Percentiles rank a stretch among this genome's conserved stretches.
phyloP scores from a whole-genome alignment of 257 asterid genomes.

The Solanum stenotomum region DNA sequence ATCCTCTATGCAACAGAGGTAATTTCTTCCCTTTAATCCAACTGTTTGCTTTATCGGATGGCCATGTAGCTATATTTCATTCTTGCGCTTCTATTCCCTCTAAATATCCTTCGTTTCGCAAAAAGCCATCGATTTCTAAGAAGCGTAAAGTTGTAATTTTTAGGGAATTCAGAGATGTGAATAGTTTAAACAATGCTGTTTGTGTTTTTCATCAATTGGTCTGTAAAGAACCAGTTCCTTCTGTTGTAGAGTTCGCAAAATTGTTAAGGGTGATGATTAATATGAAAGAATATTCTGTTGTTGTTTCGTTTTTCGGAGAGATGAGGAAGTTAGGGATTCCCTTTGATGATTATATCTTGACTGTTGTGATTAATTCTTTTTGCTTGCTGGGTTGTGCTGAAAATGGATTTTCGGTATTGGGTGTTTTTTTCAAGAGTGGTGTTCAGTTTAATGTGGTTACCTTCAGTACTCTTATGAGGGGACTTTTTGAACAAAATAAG shows the following conservation, averaged over 20 bases:
- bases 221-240: slow-evolving; percentile 14
- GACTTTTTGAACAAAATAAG: slow-evolving; percentile 11
- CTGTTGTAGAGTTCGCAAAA: slow-evolving; percentile 8
- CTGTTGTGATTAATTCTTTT: slow-evolving; percentile 8
- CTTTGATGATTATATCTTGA: slow-evolving; percentile 11
- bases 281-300: slow-evolving; percentile 11
- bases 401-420: slow-evolving; percentile 20
- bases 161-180: slow-evolving; percentile 4
- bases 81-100: neutral
- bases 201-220: slow-evolving; percentile 12
- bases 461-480: slow-evolving; percentile 18
- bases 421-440: slow-evolving; percentile 19
- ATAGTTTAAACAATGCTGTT: slow-evolving; percentile 11
- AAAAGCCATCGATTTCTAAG: neutral
- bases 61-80: neutral
- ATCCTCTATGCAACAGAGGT: neutral
- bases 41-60: neutral
- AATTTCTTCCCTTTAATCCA: neutral
- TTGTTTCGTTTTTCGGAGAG: slow-evolving; percentile 12
- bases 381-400: slow-evolving; percentile 8
- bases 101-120: neutral
- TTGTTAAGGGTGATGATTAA: slow-evolving; percentile 2
- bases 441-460: slow-evolving; percentile 1
- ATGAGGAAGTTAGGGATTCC: slow-evolving; percentile 8
- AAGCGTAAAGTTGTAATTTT: neutral